These are phyloP conservation scores for Candida nemodendra DNA, from an alignment of 805 yeast genomes.

Conservation along the genomic window DNA sequence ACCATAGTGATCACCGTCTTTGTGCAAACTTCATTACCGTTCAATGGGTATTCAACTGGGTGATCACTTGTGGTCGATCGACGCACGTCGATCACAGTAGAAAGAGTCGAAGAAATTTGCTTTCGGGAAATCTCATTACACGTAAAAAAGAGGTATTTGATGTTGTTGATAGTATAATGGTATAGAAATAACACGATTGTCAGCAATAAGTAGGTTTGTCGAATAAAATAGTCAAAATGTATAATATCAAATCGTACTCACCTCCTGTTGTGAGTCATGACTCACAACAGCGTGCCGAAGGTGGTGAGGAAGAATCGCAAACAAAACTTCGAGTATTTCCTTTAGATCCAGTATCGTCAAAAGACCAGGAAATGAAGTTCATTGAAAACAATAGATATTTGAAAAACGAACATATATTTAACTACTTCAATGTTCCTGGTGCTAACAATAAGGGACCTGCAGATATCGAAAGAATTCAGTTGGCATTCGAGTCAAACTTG, in stretches of 20 bases:
- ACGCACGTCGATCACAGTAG: no score
- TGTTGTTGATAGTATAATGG: no score
- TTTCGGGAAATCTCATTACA: no score
- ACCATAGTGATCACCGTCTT: no score
- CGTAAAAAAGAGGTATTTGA: no score
- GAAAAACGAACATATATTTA: slow-evolving; percentile 31
- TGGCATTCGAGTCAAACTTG: slow-evolving; percentile 67
- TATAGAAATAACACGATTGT: no score
- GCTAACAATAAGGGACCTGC: slow-evolving; percentile 54
- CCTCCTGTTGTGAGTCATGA: slow-evolving; percentile 11
- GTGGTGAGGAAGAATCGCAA: slow-evolving; percentile 4
- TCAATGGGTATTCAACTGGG: no score
- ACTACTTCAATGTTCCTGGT: slow-evolving; percentile 33
- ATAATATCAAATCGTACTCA: slow-evolving; percentile 14
- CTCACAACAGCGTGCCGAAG: slow-evolving; percentile 4
- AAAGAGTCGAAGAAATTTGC: no score
- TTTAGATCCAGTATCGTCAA: slow-evolving; percentile 30
- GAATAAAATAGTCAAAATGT: slow-evolving; percentile 7
- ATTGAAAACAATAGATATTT: slow-evolving; percentile 30
- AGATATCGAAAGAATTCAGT: slow-evolving; percentile 60
- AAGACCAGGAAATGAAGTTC: slow-evolving; percentile 34
- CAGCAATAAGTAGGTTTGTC: no score
- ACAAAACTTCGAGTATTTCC: slow-evolving; percentile 27
- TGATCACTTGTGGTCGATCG: no score
- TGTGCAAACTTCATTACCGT: no score